phyloP scores from a whole-genome alignment of 2,329 filamentous ascomycete genomes.

The Fusarium nanum region DNA sequence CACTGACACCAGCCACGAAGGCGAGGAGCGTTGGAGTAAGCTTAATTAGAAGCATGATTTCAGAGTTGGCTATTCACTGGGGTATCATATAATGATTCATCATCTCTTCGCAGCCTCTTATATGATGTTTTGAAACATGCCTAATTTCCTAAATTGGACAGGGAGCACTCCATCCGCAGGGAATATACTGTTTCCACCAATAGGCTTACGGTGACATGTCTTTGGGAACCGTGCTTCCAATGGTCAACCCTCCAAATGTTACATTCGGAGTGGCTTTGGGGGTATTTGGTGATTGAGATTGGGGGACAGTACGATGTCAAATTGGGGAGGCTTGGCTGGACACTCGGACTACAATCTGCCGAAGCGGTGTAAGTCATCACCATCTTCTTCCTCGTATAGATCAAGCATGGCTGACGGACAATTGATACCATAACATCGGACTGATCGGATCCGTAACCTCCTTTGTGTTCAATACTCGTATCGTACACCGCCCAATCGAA shows the following conservation, averaged over 20 bases:
- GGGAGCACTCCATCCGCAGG: constrained; percentile 20
- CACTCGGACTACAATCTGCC: neutral
- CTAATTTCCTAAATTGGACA: constrained; percentile 12
- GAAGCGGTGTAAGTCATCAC: neutral
- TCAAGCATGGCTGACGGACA: neutral
- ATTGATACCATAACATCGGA: neutral
- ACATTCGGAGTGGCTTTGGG: neutral
- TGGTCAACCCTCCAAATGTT: constrained; percentile 9
- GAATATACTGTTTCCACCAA: constrained; percentile 32
- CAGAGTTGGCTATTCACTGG: neutral
- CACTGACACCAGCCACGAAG: constrained; percentile 29
- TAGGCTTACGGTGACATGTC: neutral
- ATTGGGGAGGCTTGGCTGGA: neutral
- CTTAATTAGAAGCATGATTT: constrained; percentile 28
- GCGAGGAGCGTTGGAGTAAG: constrained; percentile 23
- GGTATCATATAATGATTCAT: neutral
- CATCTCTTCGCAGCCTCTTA: neutral
- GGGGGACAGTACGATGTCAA: neutral
- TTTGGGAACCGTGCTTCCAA: neutral
- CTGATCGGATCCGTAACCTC: neutral
- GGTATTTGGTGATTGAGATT: neutral
- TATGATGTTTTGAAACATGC: neutral
- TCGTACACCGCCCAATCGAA: neutral
- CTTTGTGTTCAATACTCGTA: neutral
- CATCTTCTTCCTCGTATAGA: neutral